Evolutionary conservation across 2,329 filamentous ascomycete species (phyloP).

Genomic region (Talaromyces amestolkiae): DNA sequence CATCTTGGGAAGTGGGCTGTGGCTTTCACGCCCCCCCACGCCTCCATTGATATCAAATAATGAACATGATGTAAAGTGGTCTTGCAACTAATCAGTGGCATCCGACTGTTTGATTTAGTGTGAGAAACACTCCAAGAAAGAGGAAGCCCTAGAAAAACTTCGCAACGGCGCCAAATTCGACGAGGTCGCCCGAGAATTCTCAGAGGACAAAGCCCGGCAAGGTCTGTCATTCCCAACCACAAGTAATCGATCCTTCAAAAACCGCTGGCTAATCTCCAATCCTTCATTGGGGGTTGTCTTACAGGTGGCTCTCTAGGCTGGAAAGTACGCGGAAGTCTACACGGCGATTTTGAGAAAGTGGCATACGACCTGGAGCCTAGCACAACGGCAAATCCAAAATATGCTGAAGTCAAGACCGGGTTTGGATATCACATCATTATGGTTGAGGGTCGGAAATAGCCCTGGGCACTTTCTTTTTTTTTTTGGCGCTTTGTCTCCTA

Average conservation of each 20-base stretch:
- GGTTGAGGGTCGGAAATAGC: constrained; percentile 63
- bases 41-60: background rate
- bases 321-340: constrained; percentile 58
- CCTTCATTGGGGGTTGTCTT: background rate
- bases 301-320: constrained; percentile 61
- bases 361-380: constrained; percentile 62
- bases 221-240: constrained; percentile 32
- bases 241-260: background rate
- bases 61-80: background rate
- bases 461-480: background rate
- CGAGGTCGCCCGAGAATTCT: constrained; percentile 63
- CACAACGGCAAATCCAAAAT: constrained; percentile 60
- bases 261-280: background rate
- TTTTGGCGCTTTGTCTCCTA: background rate
- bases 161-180: constrained; percentile 62
- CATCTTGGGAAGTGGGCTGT: background rate
- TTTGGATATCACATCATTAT: constrained; percentile 69
- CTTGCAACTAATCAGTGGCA: background rate
- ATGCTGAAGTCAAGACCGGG: constrained; percentile 60
- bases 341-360: constrained; percentile 60
- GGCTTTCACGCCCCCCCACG: background rate
- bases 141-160: constrained; percentile 62
- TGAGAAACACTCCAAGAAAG: constrained; percentile 64
- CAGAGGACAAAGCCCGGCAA: constrained; percentile 64
- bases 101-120: constrained; percentile 39